Evolutionary conservation across 352 stramenopile species (phyloP).

Genomic region (Pythium brassicae): DNA sequence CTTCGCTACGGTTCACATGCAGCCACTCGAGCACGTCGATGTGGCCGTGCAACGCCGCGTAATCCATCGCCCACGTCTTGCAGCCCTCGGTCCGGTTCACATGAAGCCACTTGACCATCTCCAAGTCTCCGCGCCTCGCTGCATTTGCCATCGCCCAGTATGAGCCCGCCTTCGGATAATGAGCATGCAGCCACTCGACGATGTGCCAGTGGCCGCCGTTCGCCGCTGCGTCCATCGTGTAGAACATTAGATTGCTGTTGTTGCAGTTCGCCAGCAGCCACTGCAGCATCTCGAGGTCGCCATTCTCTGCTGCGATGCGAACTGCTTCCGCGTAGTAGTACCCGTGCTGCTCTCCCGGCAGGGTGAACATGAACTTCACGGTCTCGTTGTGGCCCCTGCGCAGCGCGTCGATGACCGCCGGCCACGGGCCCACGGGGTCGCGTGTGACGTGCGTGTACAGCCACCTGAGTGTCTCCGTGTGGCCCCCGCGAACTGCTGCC

Average conservation of each 20-base stretch:
- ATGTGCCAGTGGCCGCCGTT: neutral
- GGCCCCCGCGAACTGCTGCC: neutral
- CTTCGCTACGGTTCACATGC: neutral
- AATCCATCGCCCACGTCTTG: neutral
- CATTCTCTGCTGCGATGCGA: constrained; percentile 16
- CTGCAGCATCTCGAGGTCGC: constrained; percentile 21
- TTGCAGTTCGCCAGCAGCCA: constrained; percentile 22
- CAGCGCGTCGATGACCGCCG: neutral
- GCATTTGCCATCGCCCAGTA: constrained; percentile 11
- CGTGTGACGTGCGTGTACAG: neutral
- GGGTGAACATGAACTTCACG: neutral
- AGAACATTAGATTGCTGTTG: neutral
- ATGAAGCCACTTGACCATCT: neutral
- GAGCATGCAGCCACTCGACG: neutral
- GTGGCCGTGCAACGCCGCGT: neutral
- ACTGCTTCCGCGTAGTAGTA: constrained; percentile 10
- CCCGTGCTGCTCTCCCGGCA: neutral
- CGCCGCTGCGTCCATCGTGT: neutral
- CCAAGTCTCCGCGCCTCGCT: neutral
- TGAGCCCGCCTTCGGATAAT: neutral
- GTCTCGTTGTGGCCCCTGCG: neutral
- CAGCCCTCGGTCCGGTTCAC: neutral
- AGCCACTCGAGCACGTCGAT: neutral
- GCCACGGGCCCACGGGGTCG: neutral
- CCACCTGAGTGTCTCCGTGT: neutral